phyloP scores from a whole-genome alignment of 129 eudicot genomes.

The Scalesia atractyloides region DNA sequence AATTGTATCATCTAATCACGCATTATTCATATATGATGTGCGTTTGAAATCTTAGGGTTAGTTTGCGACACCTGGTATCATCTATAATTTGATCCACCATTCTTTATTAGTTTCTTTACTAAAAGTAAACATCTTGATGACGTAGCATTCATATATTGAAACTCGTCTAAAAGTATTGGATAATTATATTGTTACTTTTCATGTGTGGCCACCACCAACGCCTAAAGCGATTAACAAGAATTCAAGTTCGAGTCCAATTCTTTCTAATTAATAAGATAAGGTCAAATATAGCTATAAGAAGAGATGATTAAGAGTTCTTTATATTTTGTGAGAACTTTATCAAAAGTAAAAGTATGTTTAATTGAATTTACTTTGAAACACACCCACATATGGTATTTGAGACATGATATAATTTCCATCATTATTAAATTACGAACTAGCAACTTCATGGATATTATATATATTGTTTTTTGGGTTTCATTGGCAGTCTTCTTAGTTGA shows the following conservation, averaged over 20 bases:
- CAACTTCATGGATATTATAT: no score
- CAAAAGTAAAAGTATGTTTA: background rate
- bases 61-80: background rate
- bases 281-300: no score
- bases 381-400: background rate
- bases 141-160: background rate
- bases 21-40: background rate
- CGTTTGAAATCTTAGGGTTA: background rate
- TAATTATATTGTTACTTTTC: slow-evolving; percentile 6
- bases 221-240: slow-evolving; percentile 7
- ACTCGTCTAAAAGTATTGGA: background rate
- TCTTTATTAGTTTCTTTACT: background rate
- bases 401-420: background rate
- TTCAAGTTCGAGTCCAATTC: slow-evolving; percentile 1
- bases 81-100: slow-evolving; percentile 4
- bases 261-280: background rate
- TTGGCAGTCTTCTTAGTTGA: no score
- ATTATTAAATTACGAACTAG: background rate
- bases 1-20: background rate
- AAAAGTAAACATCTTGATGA: slow-evolving; percentile 19
- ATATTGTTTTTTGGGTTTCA: no score
- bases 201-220: slow-evolving; percentile 19
- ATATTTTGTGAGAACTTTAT: background rate
- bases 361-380: background rate
- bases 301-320: background rate